Percentiles rank a stretch among this genome's conserved stretches.
phyloP scores from a whole-genome alignment of 2,329 filamentous ascomycete species.

The Aspergillus hiratsukae region DNA sequence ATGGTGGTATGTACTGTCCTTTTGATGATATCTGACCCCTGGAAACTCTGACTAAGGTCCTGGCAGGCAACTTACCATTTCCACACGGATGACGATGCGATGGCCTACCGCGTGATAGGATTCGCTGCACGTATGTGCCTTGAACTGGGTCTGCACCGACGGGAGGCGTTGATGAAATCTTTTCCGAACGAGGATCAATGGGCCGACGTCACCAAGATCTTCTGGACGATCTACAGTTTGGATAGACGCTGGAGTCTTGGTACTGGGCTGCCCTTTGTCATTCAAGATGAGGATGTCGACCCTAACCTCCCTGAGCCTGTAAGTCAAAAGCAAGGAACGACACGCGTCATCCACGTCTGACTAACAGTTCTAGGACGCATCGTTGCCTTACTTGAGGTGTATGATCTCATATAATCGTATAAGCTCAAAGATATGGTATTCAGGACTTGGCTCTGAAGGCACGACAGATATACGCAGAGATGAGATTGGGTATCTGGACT shows the following conservation, averaged over 20 bases:
- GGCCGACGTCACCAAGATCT: conserved; percentile 64
- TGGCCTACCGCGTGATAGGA: conserved; percentile 84
- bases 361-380: conserved; percentile 32
- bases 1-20: conserved; percentile 35
- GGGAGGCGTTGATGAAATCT: conserved; percentile 63
- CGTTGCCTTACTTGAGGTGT: conserved; percentile 67
- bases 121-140: conserved; percentile 74
- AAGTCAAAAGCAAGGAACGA: conserved; percentile 19
- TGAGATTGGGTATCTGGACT: conserved; percentile 76
- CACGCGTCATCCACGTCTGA: neutral
- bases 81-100: conserved; percentile 75
- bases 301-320: conserved; percentile 74
- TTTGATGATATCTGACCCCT: neutral
- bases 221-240: conserved; percentile 82
- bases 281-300: conserved; percentile 84
- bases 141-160: conserved; percentile 77
- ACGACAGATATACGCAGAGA: conserved; percentile 63
- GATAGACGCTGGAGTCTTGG: conserved; percentile 86
- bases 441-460: conserved; percentile 67
- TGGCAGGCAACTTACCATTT: conserved; percentile 71
- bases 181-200: conserved; percentile 67
- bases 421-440: conserved; percentile 80
- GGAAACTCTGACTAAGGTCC: neutral
- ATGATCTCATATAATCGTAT: conserved; percentile 84
- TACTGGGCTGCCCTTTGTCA: conserved; percentile 79